Conservation (phyloP, 176 grass and related monocot genomes). For the barley (Hordeum vulgare) region DNA sequence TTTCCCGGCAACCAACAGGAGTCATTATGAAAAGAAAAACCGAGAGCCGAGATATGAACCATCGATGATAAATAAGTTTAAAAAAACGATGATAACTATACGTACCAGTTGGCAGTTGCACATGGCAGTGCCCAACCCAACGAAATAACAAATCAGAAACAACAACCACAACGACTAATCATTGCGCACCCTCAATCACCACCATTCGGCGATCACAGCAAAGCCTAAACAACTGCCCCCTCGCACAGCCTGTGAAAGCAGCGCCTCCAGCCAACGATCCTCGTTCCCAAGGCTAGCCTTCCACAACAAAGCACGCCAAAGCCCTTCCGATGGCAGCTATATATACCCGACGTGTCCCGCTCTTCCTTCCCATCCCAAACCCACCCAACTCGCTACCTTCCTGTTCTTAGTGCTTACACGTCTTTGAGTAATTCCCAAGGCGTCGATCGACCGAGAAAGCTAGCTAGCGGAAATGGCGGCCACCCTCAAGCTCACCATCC, state of each 20-base stretch:
- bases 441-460: conserved; percentile 8
- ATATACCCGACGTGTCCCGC: not conserved
- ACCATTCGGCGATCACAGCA: not conserved
- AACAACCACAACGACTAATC: not conserved
- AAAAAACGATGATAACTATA: not conserved
- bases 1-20: too few species aligned
- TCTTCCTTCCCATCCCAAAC: not conserved
- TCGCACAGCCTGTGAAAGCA: conserved; percentile 11
- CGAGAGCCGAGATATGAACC: not conserved
- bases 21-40: too few species aligned
- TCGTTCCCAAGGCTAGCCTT: not conserved
- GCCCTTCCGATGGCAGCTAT: not conserved
- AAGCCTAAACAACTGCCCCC: not conserved
- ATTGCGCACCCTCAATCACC: not conserved
- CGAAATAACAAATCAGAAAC: not conserved
- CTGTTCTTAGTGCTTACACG: not conserved
- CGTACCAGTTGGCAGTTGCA: not conserved
- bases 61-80: not conserved
- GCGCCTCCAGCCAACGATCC: not conserved
- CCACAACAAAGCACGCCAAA: not conserved
- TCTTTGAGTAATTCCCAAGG: not conserved
- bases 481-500: conserved; percentile 45
- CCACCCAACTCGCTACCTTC: conserved; percentile 1
- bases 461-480: conserved; percentile 33
- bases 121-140: not conserved